Percentiles rank a stretch among this genome's conserved stretches.
Evolutionary conservation across 2,329 filamentous ascomycete species (phyloP).

Genomic region (Elsinoe necatrix): DNA sequence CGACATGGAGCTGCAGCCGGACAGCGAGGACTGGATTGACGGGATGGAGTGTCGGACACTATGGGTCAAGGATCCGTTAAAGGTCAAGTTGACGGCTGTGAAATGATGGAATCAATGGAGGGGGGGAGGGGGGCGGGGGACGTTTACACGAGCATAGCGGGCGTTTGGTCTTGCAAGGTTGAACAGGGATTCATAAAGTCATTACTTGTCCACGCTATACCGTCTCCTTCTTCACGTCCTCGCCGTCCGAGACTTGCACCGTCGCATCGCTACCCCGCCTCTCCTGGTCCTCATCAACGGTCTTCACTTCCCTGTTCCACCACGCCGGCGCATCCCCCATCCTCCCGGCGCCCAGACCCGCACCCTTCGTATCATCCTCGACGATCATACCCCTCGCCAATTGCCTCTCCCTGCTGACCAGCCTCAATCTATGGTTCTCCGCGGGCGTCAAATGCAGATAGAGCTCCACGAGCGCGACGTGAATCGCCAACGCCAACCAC

Average conservation of each 20-base stretch:
- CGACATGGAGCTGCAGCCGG: slow-evolving; percentile 29
- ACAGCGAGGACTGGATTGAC: slow-evolving; percentile 22
- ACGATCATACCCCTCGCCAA: slow-evolving; percentile 39
- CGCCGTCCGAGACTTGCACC: not conserved
- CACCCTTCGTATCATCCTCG: not conserved
- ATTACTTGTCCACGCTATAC: not conserved
- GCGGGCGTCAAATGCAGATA: slow-evolving; percentile 47
- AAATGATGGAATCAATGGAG: too few relatives aligned
- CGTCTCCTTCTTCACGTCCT: not conserved
- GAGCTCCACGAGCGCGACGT: slow-evolving; percentile 36
- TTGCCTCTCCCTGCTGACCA: slow-evolving; percentile 50
- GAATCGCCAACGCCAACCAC: slow-evolving; percentile 47
- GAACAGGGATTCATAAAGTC: not conserved
- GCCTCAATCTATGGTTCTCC: slow-evolving; percentile 46
- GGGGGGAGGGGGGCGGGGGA: not conserved
- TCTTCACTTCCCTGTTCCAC: slow-evolving; percentile 1
- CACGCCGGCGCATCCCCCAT: not conserved
- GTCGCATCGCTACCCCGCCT: not conserved
- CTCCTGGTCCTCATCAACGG: not conserved
- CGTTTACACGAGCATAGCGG: not conserved
- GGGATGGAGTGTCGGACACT: slow-evolving; percentile 20
- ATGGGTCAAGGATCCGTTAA: slow-evolving; percentile 23
- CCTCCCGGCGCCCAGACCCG: not conserved
- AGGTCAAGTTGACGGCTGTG: slow-evolving; percentile 20
- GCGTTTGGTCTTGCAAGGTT: not conserved